Percentiles rank a stretch among this genome's conserved stretches.
These are phyloP conservation scores for Rasamsonia emersonii DNA, from an alignment of 2,329 filamentous ascomycete genomes.

Conservation along the genomic window DNA sequence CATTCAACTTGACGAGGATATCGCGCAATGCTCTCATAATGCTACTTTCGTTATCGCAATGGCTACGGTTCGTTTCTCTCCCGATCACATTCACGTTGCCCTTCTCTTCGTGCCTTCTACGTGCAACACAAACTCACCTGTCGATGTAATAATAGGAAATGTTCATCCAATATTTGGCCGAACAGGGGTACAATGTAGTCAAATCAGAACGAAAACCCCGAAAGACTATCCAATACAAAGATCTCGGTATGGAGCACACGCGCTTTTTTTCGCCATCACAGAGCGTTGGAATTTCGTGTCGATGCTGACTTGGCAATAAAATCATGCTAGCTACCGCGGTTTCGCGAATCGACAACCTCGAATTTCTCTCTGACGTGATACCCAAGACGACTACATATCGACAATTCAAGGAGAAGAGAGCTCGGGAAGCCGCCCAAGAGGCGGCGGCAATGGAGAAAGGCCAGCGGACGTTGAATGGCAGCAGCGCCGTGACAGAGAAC, in stretches of 20 bases:
- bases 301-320: constrained; percentile 7
- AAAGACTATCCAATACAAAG: constrained; percentile 91
- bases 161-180: constrained; percentile 86
- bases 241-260: constrained; percentile 57
- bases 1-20: constrained; percentile 77
- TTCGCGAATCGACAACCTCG: constrained; percentile 80
- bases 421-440: constrained; percentile 25
- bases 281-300: too few relatives aligned
- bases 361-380: constrained; percentile 87
- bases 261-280: neutral
- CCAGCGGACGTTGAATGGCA: constrained; percentile 29
- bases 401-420: constrained; percentile 59
- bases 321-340: constrained; percentile 63
- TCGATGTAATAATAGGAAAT: constrained; percentile 56
- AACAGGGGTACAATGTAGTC: constrained; percentile 77
- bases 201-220: constrained; percentile 87
- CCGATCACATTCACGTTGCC: too few relatives aligned
- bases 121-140: constrained; percentile 4
- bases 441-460: constrained; percentile 27
- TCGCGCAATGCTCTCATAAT: constrained; percentile 80
- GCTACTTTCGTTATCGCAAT: constrained; percentile 89
- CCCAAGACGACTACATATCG: constrained; percentile 78
- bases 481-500: constrained; percentile 10
- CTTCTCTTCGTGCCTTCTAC: neutral
- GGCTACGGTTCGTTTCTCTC: constrained; percentile 60